Evolutionary conservation across 2,329 filamentous ascomycete species (phyloP).

Genomic region (Pseudogymnoascus sp.): DNA sequence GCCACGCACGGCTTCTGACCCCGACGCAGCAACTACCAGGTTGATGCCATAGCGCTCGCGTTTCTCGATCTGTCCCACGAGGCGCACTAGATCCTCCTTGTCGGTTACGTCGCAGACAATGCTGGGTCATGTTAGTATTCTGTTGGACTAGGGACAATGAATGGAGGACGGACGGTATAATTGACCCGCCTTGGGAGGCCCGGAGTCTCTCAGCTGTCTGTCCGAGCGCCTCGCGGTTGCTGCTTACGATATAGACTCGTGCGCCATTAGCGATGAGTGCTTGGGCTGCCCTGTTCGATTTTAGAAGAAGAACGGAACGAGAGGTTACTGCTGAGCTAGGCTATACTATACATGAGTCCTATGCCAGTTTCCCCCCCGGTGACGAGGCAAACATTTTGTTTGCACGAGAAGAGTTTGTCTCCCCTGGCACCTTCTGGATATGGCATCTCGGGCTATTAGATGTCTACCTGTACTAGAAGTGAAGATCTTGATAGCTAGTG

Average conservation of each 20-base stretch:
- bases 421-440: constrained; percentile 21
- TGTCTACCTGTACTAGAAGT: neutral
- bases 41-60: constrained; percentile 48
- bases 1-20: constrained; percentile 38
- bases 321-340: constrained; percentile 32
- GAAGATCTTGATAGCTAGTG: neutral
- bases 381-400: constrained; percentile 36
- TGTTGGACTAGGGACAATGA: constrained; percentile 7
- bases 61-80: constrained; percentile 43
- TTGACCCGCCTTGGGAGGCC: constrained; percentile 37
- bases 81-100: constrained; percentile 47
- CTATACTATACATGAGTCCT: constrained; percentile 29
- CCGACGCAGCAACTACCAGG: constrained; percentile 48
- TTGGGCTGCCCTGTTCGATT: constrained; percentile 27
- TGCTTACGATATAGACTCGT: constrained; percentile 29
- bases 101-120: constrained; percentile 51
- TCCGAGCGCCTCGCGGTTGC: constrained; percentile 26
- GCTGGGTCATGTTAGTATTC: constrained; percentile 10
- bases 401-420: constrained; percentile 42
- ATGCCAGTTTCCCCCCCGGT: constrained; percentile 39
- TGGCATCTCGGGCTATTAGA: constrained; percentile 15
- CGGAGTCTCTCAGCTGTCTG: constrained; percentile 40
- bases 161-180: constrained; percentile 27
- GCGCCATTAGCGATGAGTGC: constrained; percentile 29
- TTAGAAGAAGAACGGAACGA: constrained; percentile 15